These are phyloP conservation scores for Pedinophyceae sp. DNA, from an alignment of 139 green algal species.

Conservation along the genomic window DNA sequence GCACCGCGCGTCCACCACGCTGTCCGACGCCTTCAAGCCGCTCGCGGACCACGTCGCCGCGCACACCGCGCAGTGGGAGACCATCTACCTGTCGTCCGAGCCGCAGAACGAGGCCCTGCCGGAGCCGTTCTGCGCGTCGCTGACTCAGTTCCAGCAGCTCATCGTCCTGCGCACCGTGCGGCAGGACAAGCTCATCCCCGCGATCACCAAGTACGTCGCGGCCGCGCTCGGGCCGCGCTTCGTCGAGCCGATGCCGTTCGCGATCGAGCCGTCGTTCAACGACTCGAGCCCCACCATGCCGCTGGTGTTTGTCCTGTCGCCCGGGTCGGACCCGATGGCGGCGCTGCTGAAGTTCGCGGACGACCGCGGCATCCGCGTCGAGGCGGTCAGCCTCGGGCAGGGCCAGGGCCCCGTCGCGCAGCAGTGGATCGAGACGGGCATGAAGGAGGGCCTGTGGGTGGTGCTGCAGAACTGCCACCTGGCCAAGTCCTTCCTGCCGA, in stretches of 20 bases:
- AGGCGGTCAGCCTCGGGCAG: slow-evolving; percentile 57
- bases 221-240: slow-evolving; percentile 42
- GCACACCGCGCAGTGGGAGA: slow-evolving; percentile 9
- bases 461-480: slow-evolving; percentile 70
- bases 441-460: slow-evolving; percentile 53
- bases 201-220: slow-evolving; percentile 31
- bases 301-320: slow-evolving; percentile 61
- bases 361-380: slow-evolving; percentile 24
- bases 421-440: slow-evolving; percentile 36
- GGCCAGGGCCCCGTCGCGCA: slow-evolving; percentile 55
- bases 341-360: slow-evolving; percentile 56
- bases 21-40: slow-evolving; percentile 2
- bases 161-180: slow-evolving; percentile 37
- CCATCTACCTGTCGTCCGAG: slow-evolving; percentile 20
- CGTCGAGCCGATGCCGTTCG: slow-evolving; percentile 58
- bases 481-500: slow-evolving; percentile 45
- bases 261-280: slow-evolving; percentile 50
- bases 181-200: slow-evolving; percentile 38
- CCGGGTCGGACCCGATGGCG: slow-evolving; percentile 49
- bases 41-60: slow-evolving; percentile 7
- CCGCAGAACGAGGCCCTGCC: slow-evolving; percentile 29
- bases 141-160: slow-evolving; percentile 49
- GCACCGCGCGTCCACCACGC: slow-evolving; percentile 1
- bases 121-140: slow-evolving; percentile 20
- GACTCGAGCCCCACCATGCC: slow-evolving; percentile 38